Evolutionary conservation across 495 filamentous ascomycete species (phyloP), one percentile per base, ranked within the genome.

Genomic region (Xylaria longipes): DNA sequence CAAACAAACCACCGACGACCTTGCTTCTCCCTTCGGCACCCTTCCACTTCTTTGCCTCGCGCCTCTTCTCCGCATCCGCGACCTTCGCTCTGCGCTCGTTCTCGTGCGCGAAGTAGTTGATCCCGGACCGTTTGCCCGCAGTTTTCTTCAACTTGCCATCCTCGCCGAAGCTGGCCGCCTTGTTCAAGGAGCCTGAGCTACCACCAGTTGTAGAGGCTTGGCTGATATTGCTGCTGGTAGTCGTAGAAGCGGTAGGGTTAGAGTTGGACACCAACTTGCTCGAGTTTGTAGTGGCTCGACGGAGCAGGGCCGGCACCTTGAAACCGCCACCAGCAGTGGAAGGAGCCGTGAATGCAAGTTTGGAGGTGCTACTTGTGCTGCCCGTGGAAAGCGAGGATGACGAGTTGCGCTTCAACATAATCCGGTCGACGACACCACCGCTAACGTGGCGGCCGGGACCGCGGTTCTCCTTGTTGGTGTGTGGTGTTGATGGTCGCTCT

Each of bases 61-160:
- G 83, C 77, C 86, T 84, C 77, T 84, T 84, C 82, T 91, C 89
- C 41, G 80, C 84, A 77, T 89, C 89, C 52, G 87, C 87, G 27
- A 92, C 77, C 43, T 83, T 84, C 4, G 83, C 85, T 70, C 84
- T 83, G 73, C 89, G 81, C 81, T 92, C 90, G 73, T 81, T 90
- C 81, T 92, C 95, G 57, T 94, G 87, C 5, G 92, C 89, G 76
- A 95, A 92, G 71, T 92, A 97, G 75, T 95, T 94, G 41, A 97
- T 89, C 45, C 87, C 87, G 3, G 83, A 85, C 39, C 79, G 78
- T 75, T 87, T 88, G 45, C 85, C 80, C 25, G 91, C 89, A 31
- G 89, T 91, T 84, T 91, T 93, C 83, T 93, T 94, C 14, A 89
- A 85, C 66, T 89, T 88, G 11, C 83, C 82, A 27, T 80, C 76